A percentile compares a stretch with the other conserved stretches of the same genome.
Evolutionary conservation across 331 rosid genomes (phyloP).

Genomic region (Pyracantha coccinea): DNA sequence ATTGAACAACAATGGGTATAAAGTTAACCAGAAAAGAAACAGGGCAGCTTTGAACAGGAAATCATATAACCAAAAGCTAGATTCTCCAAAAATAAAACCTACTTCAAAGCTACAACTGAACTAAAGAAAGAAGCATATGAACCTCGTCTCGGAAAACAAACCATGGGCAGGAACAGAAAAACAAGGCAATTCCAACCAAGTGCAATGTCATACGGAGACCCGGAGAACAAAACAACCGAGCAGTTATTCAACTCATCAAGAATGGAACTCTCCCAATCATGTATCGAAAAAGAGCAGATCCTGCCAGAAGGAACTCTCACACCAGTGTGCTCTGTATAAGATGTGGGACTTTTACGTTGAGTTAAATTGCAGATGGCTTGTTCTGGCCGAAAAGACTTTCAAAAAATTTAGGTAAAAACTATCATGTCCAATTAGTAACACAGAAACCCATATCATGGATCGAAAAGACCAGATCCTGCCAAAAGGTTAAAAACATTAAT

Average conservation of each 20-base stretch:
- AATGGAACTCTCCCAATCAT: constrained; percentile 18
- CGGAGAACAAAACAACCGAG: constrained; percentile 11
- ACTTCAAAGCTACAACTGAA: neutral
- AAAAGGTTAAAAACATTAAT: constrained; percentile 78
- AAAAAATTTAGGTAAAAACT: constrained; percentile 39
- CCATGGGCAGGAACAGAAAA: constrained; percentile 24
- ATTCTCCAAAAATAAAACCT: neutral
- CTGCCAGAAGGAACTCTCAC: constrained; percentile 16
- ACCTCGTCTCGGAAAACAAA: constrained; percentile 36
- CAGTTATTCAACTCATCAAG: constrained; percentile 27
- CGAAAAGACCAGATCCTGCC: constrained; percentile 96
- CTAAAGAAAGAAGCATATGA: neutral
- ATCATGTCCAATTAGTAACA: constrained; percentile 64
- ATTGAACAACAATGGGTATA: neutral
- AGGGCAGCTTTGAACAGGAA: neutral
- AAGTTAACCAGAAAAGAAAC: neutral
- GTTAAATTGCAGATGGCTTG: constrained; percentile 31
- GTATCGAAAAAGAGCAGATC: neutral
- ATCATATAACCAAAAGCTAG: neutral
- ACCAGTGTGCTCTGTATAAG: constrained; percentile 26
- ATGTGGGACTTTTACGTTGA: constrained; percentile 12
- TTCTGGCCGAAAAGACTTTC: constrained; percentile 42
- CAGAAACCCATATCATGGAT: constrained; percentile 62
- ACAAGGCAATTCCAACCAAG: constrained; percentile 16
- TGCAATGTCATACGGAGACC: constrained; percentile 6